Conservation (phyloP, 1,139 yeast genomes). For the Eremothecium coryli region DNA sequence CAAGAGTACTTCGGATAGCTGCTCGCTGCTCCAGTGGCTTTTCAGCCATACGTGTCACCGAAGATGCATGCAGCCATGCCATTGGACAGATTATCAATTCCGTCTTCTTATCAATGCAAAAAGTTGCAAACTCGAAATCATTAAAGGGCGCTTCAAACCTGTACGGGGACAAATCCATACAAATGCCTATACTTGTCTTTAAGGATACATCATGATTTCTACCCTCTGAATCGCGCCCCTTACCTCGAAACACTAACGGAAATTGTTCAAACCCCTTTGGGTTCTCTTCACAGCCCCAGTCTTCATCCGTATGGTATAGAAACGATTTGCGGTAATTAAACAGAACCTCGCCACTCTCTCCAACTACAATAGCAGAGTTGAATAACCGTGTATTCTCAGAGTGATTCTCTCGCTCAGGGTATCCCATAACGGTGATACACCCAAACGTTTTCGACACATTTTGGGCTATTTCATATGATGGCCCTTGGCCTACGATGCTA, state of each 20-base stretch:
- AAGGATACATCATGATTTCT: constrained; percentile 25
- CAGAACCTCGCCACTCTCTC: constrained; percentile 48
- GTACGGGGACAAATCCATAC: constrained; percentile 91
- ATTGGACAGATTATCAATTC: constrained; percentile 66
- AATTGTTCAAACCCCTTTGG: constrained; percentile 43
- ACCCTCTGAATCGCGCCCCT: constrained; percentile 11
- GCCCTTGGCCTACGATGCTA: constrained; percentile 39
- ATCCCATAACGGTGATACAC: constrained; percentile 74
- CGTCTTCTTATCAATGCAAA: constrained; percentile 41
- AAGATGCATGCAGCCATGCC: constrained; percentile 69
- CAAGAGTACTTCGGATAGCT: constrained; percentile 12
- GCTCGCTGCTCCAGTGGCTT: constrained; percentile 12
- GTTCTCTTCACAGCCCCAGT: constrained; percentile 72
- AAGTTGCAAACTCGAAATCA: constrained; percentile 58
- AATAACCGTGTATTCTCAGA: constrained; percentile 35
- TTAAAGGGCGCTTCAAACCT: constrained; percentile 72
- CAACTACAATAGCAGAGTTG: constrained; percentile 64
- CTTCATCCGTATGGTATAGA: constrained; percentile 69
- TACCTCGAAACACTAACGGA: constrained; percentile 14
- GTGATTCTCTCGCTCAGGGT: constrained; percentile 48
- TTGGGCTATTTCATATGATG: constrained; percentile 49
- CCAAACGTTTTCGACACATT: constrained; percentile 40
- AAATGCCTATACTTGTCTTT: constrained; percentile 65
- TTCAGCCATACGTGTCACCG: constrained; percentile 26
- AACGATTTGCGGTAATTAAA: constrained; percentile 72